Evolutionary conservation across 768 basidiomycete genomes (phyloP), one percentile per base, ranked within the genome.

Genomic region (Cystobasidiopsis lactophilus): DNA sequence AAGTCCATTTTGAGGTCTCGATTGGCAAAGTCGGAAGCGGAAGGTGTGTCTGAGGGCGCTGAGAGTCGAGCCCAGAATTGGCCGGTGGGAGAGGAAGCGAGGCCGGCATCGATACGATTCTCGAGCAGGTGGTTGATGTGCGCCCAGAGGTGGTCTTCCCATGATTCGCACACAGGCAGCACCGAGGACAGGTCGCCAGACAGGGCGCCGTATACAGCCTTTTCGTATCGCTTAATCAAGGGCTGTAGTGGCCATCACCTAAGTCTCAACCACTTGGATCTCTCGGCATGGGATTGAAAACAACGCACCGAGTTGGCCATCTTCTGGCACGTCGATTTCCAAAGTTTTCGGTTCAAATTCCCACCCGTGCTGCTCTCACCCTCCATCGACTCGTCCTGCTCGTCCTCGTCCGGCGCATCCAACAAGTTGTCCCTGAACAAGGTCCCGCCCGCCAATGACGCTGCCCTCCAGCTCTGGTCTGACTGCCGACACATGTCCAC

Each of bases 121-220:
- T 89, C 84, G 60, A 82, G 80, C 37, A 84, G 69, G 46, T 84
- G 72, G 59, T 77, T 78, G 48, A 88, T 70, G 53, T 83, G 79
- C 0, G 83, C 85, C 93, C 93, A 98, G 0, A 96, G 71, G 63
- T 89, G 80, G 62, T 98, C 93, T 62, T 89, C 83, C 89, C 91
- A 96, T 21, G 82, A 80, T 31, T 78, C 69, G 62, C 85, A 89
- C 2, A 80, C 76, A 0, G 77, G 73, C 57, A 80, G 77, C 1
- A 70, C 65, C 73, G 78, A 43, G 72, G 75, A 13, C 72, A 80
- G 30, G 78, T 89, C 26, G 72, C 69, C 70, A 4, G 67, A 78
- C 7, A 98, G 74, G 0, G 86, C 78, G 0, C 88, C 89, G 59
- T 86, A 89, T 0, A 96, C 69, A 1, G 78, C 73, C n/a, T 86